A percentile compares a stretch with the other conserved stretches of the same genome.
phyloP scores from a whole-genome alignment of 352 stramenopile genomes.

The Pythium plurisporium region DNA sequence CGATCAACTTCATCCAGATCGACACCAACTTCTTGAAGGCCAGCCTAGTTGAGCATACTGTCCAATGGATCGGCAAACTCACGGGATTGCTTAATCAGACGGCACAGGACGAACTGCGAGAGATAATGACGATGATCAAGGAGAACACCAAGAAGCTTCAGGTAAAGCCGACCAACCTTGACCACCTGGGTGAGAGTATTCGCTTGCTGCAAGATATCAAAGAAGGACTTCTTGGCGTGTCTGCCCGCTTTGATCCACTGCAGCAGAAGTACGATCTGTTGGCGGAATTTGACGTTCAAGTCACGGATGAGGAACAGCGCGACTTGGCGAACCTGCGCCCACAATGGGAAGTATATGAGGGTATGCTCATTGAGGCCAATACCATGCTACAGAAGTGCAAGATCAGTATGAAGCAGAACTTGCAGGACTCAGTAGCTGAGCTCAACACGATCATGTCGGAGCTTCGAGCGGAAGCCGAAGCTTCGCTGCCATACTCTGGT shows the following conservation, averaged over 20 bases:
- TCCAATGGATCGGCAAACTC: slow-evolving; percentile 92
- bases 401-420: slow-evolving; percentile 93
- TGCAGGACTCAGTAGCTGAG: slow-evolving; percentile 89
- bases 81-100: slow-evolving; percentile 91
- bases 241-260: slow-evolving; percentile 77
- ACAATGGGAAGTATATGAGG: slow-evolving; percentile 84
- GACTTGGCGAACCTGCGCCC: slow-evolving; percentile 62
- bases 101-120: slow-evolving; percentile 80
- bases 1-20: slow-evolving; percentile 95
- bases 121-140: slow-evolving; percentile 88
- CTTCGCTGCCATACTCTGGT: slow-evolving; percentile 68
- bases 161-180: slow-evolving; percentile 81
- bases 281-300: slow-evolving; percentile 86
- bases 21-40: slow-evolving; percentile 92
- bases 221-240: slow-evolving; percentile 60
- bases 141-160: slow-evolving; percentile 83
- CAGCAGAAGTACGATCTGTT: slow-evolving; percentile 87
- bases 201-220: slow-evolving; percentile 87
- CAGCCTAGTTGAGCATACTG: slow-evolving; percentile 88
- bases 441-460: slow-evolving; percentile 85
- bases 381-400: slow-evolving; percentile 92
- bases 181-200: slow-evolving; percentile 91
- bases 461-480: slow-evolving; percentile 63
- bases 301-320: slow-evolving; percentile 80
- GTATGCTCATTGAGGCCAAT: slow-evolving; percentile 82